Evolutionary conservation across 208 protist species (phyloP), one percentile per base, ranked within the genome.

Genomic region (Wallacemonas sp.): DNA sequence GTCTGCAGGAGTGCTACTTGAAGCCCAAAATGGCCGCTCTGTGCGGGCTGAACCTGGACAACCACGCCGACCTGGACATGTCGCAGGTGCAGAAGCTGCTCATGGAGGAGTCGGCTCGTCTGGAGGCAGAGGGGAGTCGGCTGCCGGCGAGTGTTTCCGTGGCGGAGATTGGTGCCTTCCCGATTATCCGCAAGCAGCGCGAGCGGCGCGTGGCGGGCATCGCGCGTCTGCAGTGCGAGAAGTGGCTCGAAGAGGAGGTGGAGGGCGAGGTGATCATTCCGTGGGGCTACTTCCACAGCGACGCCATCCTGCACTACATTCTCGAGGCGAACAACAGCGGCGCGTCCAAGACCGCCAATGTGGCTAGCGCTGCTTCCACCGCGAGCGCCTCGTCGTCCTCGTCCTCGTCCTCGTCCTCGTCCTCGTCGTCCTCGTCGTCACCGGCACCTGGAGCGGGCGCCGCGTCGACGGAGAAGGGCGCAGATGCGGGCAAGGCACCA

Each of bases 1-100:
- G 91, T 26, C 74, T 96, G 61, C 87, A 94, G 80, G 87, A 96
- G 74, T 96, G 87, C 76, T 96, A 96, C 63, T 70, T 96, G 33
- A 91, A 89, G 65, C 91, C 91, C 10, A 96, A 94, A 69, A 90
- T 96, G 77, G 91, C 91, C 1, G 87, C 91, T 20, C 79, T 82
- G 25, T 81, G 82, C 36, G 91, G 87, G 14, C 54, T 70, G 39
- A 69, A 91, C 49, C 78, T 96, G 61, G 69, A 78, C 84, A 96
- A 96, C 62, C 77, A 91, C 67, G 85, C 80, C 0, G 91, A 96
- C 61, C 64, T 93, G 18, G 67, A 93, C 68, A 91, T 96, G 87
- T 75, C 68, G 59, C 82, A 92, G 62, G 88, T 96, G 49, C 81
- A 93, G 65, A 59, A 72, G 46, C 59, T 96, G 33, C 74, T 96